Percentiles rank a stretch among this genome's conserved stretches.
Conservation (phyloP, 768 basidiomycete genomes). For the Suillus americanus region DNA sequence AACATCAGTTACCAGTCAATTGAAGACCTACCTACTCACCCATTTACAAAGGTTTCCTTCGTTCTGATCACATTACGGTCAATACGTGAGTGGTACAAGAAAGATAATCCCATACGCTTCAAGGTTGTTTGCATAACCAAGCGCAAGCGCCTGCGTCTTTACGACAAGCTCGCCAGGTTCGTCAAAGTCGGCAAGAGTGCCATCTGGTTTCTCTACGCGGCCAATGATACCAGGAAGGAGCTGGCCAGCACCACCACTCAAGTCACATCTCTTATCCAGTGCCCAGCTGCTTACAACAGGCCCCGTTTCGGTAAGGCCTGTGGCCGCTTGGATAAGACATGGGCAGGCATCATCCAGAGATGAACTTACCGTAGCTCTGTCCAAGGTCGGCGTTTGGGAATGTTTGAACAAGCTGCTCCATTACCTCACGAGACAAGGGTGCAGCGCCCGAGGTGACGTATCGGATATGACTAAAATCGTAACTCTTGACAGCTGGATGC, state of each 20-base stretch:
- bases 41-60: constrained; percentile 61
- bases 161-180: constrained; percentile 66
- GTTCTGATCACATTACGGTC: constrained; percentile 41
- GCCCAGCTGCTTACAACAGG: constrained; percentile 51
- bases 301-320: constrained; percentile 66
- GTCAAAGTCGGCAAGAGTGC: constrained; percentile 51
- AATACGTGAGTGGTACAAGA: neutral
- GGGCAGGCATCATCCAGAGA: neutral
- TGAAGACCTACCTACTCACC: constrained; percentile 13
- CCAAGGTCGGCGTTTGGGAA: constrained; percentile 53
- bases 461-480: constrained; percentile 38
- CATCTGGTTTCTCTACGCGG: constrained; percentile 58
- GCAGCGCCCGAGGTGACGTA: constrained; percentile 51
- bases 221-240: constrained; percentile 57
- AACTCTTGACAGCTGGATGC: constrained; percentile 41
- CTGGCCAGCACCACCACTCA: constrained; percentile 55
- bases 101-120: constrained; percentile 47
- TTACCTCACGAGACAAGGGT: constrained; percentile 52
- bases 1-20: constrained; percentile 2
- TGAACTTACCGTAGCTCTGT: constrained; percentile 53
- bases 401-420: constrained; percentile 41
- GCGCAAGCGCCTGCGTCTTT: constrained; percentile 57
- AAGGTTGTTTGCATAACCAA: constrained; percentile 58
- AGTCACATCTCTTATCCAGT: constrained; percentile 42
- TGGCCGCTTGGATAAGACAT: neutral